Base-by-base conservation (phyloP, 768 basidiomycete species). In the Leccinum imitatum region DNA sequence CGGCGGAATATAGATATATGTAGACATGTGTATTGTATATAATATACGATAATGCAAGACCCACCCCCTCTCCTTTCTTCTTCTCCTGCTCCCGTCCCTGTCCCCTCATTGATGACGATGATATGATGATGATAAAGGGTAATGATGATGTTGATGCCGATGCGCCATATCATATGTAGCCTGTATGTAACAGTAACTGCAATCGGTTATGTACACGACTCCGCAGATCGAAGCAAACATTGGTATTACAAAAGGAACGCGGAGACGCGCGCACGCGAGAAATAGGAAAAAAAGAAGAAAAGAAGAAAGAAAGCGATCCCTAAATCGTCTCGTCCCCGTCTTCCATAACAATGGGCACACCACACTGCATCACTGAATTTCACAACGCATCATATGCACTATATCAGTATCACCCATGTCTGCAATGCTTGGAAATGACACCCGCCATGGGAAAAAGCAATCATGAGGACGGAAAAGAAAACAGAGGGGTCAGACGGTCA, bases 311-410 rank as follows among this genome's bases (percentile, higher is more conserved):
- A 39, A 17, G 39, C 39, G 17, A 59, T 60, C 8, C 51, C 60
- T 37, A 10, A 31, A 31, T 50, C 56, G 17, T 39, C 39, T 39
- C 41, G 17, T 41, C 17, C 17, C 41, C 41, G 41, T 60, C 65
- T 62, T 71, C 69, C 69, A 71, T 70, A 67, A 33, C 62, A 41
- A 67, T 67, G 15, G 41, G 39, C 39, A 39, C 39, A 39, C 37
- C 39, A n/a, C 59, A 69, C 64, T n/a, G 60, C 46, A 69, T 67
- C 60, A 69, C 57, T 62, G 60, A 71, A 69, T 69, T 64, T 65
- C 59, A 69, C 41, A 41, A 41, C 41, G 41, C 8, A n/a, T 41
- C 41, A 41, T 41, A 41, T 41, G 17, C 17, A 39, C 39, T 39
- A 39, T 39, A 39, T 39, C 39, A 39, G 17, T 39, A 15, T 37